phyloP scores from a whole-genome alignment of 345 rosid species.

The Dipteronia dyeriana region DNA sequence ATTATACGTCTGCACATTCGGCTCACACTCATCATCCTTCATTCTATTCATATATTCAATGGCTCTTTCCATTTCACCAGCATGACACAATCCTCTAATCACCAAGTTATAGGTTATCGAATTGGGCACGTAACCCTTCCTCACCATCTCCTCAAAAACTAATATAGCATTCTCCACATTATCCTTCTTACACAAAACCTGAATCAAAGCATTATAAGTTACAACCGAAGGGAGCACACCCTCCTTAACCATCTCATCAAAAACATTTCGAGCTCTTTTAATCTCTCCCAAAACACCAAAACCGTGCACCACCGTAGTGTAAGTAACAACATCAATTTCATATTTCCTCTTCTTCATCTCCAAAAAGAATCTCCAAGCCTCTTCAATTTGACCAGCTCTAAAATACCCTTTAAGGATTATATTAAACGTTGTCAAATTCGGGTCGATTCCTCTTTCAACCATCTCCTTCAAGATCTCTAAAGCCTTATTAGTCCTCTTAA shows the following conservation, averaged over 20 bases:
- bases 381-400: conserved; percentile 70
- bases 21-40: conserved; percentile 60
- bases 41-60: conserved; percentile 64
- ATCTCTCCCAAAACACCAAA: conserved; percentile 78
- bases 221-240: conserved; percentile 88
- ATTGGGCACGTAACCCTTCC: conserved; percentile 73
- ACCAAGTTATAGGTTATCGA: conserved; percentile 65
- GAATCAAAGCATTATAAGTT: conserved; percentile 86
- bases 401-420: conserved; percentile 81
- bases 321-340: conserved; percentile 75
- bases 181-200: conserved; percentile 90
- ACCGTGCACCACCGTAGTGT: conserved; percentile 78
- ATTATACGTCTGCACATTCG: conserved; percentile 84
- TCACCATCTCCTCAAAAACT: conserved; percentile 78
- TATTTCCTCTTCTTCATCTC: conserved; percentile 87
- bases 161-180: conserved; percentile 66
- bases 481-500: conserved; percentile 73
- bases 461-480: conserved; percentile 81
- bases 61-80: conserved; percentile 62
- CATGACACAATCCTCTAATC: conserved; percentile 82
- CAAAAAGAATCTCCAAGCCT: conserved; percentile 80
- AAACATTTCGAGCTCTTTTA: conserved; percentile 58
- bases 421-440: conserved; percentile 67
- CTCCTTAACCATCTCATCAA: conserved; percentile 64
- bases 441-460: conserved; percentile 69